Evolutionary conservation across 805 yeast species (phyloP).

Genomic region (Starmerella sirachaensis): DNA sequence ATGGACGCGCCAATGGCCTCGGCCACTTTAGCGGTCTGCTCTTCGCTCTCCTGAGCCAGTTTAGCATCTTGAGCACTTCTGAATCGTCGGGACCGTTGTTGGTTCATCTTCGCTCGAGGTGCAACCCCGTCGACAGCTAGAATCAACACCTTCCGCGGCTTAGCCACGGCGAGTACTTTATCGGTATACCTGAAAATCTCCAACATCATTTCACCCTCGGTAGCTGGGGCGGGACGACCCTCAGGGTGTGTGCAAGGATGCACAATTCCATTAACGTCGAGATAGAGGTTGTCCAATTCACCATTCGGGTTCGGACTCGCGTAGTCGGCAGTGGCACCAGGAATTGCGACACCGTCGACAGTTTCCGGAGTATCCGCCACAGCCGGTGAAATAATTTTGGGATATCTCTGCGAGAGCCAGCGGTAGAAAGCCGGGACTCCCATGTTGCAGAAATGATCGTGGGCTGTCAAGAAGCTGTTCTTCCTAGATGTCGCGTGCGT

Average conservation of each 20-base stretch:
- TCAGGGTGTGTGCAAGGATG: constrained; percentile 99
- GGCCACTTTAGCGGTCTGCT: constrained; percentile 27
- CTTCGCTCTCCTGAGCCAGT: constrained; percentile 49
- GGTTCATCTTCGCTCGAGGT: constrained; percentile 96
- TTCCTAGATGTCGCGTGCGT: no score
- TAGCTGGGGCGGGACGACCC: constrained; percentile 87
- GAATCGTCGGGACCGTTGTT: constrained; percentile 87
- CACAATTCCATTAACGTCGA: constrained; percentile 98
- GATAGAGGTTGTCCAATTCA: constrained; percentile 80
- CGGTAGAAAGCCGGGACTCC: constrained; percentile 98
- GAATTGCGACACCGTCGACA: constrained; percentile 50
- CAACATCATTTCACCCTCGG: constrained; percentile 92
- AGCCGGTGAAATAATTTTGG: constrained; percentile 86
- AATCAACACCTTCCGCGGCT: constrained; percentile 84
- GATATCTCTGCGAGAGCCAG: constrained; percentile 88
- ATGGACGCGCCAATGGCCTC: constrained; percentile 61
- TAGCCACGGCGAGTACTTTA: constrained; percentile 80
- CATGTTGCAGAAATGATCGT: constrained; percentile 11
- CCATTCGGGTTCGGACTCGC: constrained; percentile 83
- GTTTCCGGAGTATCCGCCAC: constrained; percentile 47
- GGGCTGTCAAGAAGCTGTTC: no score
- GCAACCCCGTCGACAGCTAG: constrained; percentile 99
- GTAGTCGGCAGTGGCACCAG: constrained; percentile 40
- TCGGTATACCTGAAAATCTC: constrained; percentile 90
- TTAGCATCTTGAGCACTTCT: constrained; percentile 84